Evolutionary conservation across 2,329 filamentous ascomycete genomes (phyloP).

Genomic region (Septoria linicola): DNA sequence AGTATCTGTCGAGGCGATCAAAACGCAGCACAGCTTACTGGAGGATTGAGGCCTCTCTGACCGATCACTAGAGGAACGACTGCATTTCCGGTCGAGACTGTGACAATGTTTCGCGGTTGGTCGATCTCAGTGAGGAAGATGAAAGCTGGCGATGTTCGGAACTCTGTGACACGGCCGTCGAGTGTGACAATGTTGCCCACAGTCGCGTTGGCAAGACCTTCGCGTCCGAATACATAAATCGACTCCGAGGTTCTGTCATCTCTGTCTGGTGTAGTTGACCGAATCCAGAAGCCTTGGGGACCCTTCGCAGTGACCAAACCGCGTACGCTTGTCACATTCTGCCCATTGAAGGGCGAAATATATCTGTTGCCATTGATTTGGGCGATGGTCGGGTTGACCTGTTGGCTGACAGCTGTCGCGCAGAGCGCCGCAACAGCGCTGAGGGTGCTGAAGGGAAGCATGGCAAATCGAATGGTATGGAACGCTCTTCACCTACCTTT

Average conservation of each 20-base stretch:
- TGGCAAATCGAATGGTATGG: constrained; percentile 1
- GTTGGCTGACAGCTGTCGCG: constrained; percentile 15
- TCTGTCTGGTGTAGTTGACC: constrained; percentile 57
- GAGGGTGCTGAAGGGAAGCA: constrained; percentile 9
- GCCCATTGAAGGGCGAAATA: constrained; percentile 59
- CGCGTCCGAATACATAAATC: constrained; percentile 62
- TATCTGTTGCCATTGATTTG: constrained; percentile 66
- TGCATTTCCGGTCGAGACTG: constrained; percentile 55
- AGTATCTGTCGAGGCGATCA: background rate
- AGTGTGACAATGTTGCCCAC: constrained; percentile 64
- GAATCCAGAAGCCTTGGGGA: constrained; percentile 62
- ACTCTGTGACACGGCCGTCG: constrained; percentile 61
- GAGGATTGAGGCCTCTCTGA: constrained; percentile 53
- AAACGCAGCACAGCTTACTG: constrained; percentile 30
- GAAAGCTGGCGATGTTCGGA: constrained; percentile 56
- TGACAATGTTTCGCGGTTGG: constrained; percentile 54
- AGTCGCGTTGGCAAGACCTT: constrained; percentile 52
- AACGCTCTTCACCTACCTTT: constrained; percentile 1
- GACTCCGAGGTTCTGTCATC: constrained; percentile 62
- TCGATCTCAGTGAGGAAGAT: constrained; percentile 64
- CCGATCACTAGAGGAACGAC: constrained; percentile 63
- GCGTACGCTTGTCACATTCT: constrained; percentile 55
- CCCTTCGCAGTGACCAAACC: constrained; percentile 66
- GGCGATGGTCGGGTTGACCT: constrained; percentile 27
- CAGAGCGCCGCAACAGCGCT: constrained; percentile 12